These are phyloP conservation scores for Arabidopsis arenosa DNA, from an alignment of 345 rosid genomes.

Conservation along the genomic window DNA sequence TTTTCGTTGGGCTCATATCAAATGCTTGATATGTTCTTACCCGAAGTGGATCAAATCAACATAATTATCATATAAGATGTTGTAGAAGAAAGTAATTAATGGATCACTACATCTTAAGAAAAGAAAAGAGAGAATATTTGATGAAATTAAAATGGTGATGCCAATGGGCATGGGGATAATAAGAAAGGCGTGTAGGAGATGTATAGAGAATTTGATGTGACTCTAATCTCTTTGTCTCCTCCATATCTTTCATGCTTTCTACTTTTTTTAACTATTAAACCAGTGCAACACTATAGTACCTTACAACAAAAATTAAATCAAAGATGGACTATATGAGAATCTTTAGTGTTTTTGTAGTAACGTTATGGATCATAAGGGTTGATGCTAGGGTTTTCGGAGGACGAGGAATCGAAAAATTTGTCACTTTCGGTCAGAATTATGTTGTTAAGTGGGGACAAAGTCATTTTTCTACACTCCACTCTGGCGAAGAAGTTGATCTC, in stretches of 20 bases:
- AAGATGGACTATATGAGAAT: constrained; percentile 17
- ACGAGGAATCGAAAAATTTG: constrained; percentile 24
- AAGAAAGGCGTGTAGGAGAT: constrained; percentile 39
- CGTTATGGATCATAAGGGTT: constrained; percentile 30
- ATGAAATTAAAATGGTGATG: constrained; percentile 1
- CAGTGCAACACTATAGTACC: constrained; percentile 25
- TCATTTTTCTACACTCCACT: constrained; percentile 36
- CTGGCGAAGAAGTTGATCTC: constrained; percentile 44
- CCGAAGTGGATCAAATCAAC: not conserved
- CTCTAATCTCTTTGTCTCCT: constrained; percentile 44
- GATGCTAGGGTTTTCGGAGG: constrained; percentile 25
- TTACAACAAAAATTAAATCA: not conserved
- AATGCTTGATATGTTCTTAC: not conserved
- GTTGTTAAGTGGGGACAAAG: constrained; percentile 44
- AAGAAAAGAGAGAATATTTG: not conserved
- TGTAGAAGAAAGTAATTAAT: constrained; percentile 2
- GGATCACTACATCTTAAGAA: not conserved
- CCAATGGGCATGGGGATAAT: constrained; percentile 40
- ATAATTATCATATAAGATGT: not conserved
- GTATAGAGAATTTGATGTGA: constrained; percentile 41
- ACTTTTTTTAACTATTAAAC: constrained; percentile 35
- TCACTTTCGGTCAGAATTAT: constrained; percentile 34
- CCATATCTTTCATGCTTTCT: constrained; percentile 42
- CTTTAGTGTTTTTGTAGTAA: constrained; percentile 24
- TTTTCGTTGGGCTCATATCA: not conserved